Evolutionary conservation across 2,329 filamentous ascomycete species (phyloP), one percentile per base, ranked within the genome.

Genomic region (Phialophora macrospora): DNA sequence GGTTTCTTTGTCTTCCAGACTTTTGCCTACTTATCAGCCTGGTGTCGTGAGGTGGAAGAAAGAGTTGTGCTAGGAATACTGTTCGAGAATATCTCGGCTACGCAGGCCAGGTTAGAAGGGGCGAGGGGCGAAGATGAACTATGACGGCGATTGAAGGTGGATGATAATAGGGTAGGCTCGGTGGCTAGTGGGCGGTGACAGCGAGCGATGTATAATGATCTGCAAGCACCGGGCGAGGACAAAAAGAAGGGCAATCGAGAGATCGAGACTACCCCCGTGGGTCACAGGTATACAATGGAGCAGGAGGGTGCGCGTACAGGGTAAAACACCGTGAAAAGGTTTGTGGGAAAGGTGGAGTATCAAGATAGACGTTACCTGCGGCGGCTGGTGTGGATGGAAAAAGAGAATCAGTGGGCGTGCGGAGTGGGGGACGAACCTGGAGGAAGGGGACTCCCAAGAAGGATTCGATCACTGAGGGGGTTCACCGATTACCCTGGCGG

Each of bases 361-460:
- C 56, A 30, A 48, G 44, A 59, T 59, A 44, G 26, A 49, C 46
- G 56, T 59, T 26, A 20, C 38, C 38, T 44, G 20, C 56, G 26
- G 41, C 41, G 30, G 44, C 46, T 30, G 44, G 38, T 26, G 30
- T 59, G 56, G 56, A 49, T 59, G 41, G 55, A 57, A 59, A 59
- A 55, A 59, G 46, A 49, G 41, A 32, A 49, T 32, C 56, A 48
- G 56, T 49, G 44, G 56, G 56, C 24, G 32, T 11, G 46, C 58
- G 41, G 58, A 54, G 58, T 60, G 58, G 58, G 58, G 58, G 58
- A 60, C 24, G 46, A 51, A 60, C 58, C 58, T 60, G 58, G 58
- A 60, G 58, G 58, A 60, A 44, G 30, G 58, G 32, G 28, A 12
- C 12, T 20, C 48, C 48, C 20, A 32, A 24, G 11, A 32, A 44